Evolutionary conservation across 2,329 filamentous ascomycete species (phyloP).

Genomic region (Cladosporium sp.): DNA sequence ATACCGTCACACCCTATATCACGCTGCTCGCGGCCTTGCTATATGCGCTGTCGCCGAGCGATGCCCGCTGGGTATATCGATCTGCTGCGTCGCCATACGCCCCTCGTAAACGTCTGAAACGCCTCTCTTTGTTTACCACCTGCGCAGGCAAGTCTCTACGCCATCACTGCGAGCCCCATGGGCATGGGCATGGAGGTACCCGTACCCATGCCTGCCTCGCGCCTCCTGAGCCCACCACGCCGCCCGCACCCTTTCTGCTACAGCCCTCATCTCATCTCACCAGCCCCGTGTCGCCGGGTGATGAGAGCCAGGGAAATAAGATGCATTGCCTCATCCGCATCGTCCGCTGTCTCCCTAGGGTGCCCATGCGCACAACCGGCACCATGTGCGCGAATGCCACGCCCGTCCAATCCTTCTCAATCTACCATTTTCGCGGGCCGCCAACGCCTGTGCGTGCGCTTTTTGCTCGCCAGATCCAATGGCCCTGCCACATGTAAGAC

Average conservation of each 20-base stretch:
- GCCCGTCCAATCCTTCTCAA: neutral
- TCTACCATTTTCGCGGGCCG: neutral
- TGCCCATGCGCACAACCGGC: neutral
- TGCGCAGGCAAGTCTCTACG: slow-evolving; percentile 1
- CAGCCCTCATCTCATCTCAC: slow-evolving; percentile 1
- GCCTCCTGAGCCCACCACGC: neutral
- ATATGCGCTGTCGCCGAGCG: neutral
- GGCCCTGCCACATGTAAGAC: slow-evolving; percentile 3
- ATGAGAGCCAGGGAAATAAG: slow-evolving; percentile 2
- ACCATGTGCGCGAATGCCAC: neutral
- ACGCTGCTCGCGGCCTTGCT: neutral
- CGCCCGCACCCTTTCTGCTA: neutral
- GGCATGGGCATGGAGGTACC: neutral
- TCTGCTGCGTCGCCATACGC: slow-evolving; percentile 1
- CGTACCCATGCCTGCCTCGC: neutral
- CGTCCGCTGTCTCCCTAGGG: neutral
- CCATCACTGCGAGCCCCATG: neutral
- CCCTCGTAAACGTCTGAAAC: slow-evolving; percentile 11
- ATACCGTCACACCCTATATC: neutral
- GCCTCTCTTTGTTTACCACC: slow-evolving; percentile 2
- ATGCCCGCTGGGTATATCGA: neutral
- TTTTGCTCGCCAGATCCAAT: slow-evolving; percentile 1
- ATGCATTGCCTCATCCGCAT: slow-evolving; percentile 2
- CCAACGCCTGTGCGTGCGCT: neutral
- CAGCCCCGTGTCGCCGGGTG: neutral